These are phyloP conservation scores for Suillus brevipes DNA, from an alignment of 768 basidiomycete genomes.

Conservation along the genomic window DNA sequence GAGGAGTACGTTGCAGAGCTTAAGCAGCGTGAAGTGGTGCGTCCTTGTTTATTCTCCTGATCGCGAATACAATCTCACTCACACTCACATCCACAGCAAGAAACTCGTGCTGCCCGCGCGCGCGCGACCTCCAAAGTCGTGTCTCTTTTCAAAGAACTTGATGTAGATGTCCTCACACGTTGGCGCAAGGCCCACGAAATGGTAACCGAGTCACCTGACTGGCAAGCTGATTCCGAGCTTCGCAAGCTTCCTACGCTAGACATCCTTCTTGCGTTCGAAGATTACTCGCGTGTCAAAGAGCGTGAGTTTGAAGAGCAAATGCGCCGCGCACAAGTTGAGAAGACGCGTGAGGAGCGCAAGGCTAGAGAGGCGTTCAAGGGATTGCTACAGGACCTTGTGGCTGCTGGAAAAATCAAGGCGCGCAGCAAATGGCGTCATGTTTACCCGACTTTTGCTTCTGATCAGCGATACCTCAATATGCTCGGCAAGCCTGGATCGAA, in stretches of 20 bases:
- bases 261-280: conserved; percentile 91
- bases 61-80: conserved; percentile 12
- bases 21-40: conserved; percentile 85
- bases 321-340: conserved; percentile 77
- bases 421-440: conserved; percentile 91
- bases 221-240: conserved; percentile 74
- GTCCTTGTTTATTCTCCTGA: conserved; percentile 28
- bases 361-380: conserved; percentile 91
- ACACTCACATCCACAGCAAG: conserved; percentile 51
- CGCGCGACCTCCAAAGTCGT: conserved; percentile 85
- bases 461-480: conserved; percentile 82
- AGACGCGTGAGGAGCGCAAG: conserved; percentile 82
- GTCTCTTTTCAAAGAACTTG: conserved; percentile 78
- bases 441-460: conserved; percentile 73
- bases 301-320: conserved; percentile 89
- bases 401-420: conserved; percentile 67
- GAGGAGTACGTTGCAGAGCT: conserved; percentile 90
- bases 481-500: conserved; percentile 94
- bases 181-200: conserved; percentile 85
- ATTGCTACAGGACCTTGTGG: conserved; percentile 70
- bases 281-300: conserved; percentile 87
- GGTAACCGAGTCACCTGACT: conserved; percentile 76
- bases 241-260: conserved; percentile 86
- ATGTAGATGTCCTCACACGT: conserved; percentile 90
- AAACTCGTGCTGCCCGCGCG: conserved; percentile 70